A percentile compares a stretch with the other conserved stretches of the same genome.
These are phyloP conservation scores for Bipolaris oryzae DNA, from an alignment of 2,329 filamentous ascomycete genomes.

Conservation along the genomic window DNA sequence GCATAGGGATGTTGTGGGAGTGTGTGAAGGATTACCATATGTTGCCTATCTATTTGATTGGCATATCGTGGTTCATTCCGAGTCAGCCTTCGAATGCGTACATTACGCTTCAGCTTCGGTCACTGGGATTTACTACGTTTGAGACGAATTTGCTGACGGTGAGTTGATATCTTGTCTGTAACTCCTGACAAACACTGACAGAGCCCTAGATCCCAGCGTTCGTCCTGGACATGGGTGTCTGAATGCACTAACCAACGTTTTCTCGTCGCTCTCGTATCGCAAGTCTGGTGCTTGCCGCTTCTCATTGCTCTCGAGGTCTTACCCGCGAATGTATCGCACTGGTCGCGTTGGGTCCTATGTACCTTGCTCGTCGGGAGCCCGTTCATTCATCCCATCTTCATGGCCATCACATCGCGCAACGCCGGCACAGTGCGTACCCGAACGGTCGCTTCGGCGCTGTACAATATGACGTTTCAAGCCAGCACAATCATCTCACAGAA, in stretches of 20 bases:
- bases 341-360: conserved; percentile 48
- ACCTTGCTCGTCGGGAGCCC: conserved; percentile 52
- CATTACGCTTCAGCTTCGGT: conserved; percentile 44
- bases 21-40: conserved; percentile 62
- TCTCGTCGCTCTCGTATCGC: conserved; percentile 51
- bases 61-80: conserved; percentile 47
- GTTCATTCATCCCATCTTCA: conserved; percentile 53
- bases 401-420: conserved; percentile 52
- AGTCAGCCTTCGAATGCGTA: conserved; percentile 40
- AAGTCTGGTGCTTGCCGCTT: conserved; percentile 50
- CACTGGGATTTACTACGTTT: conserved; percentile 47
- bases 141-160: conserved; percentile 48
- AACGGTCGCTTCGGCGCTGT: conserved; percentile 52
- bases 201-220: conserved; percentile 50
- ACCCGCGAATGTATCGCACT: conserved; percentile 38
- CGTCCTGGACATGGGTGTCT: conserved; percentile 56
- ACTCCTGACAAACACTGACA: conserved; percentile 1
- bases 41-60: conserved; percentile 52
- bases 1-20: conserved; percentile 55
- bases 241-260: conserved; percentile 60
- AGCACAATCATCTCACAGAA: conserved; percentile 42
- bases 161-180: no score
- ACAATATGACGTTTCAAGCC: conserved; percentile 51
- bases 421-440: conserved; percentile 52
- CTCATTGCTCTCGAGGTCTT: conserved; percentile 47